phyloP scores from a whole-genome alignment of 1,139 yeast genomes.

The Zygoascus meyerae region DNA sequence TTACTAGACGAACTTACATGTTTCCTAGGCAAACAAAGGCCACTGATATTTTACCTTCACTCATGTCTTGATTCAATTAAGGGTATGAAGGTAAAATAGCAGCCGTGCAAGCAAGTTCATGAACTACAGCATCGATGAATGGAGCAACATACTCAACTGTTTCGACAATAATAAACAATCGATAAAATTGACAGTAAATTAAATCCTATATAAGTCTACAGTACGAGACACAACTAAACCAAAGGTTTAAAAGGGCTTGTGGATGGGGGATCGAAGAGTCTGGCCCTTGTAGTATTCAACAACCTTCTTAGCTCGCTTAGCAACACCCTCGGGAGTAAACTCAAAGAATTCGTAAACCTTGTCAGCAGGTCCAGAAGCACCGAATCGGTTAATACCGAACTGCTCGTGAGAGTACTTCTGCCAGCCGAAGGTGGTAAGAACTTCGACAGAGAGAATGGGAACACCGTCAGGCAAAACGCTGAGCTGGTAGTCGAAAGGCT shows the following conservation, averaged over 20 bases:
- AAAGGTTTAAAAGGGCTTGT: constrained; percentile 52
- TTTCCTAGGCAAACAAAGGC: constrained; percentile 84
- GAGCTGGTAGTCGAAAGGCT: constrained; percentile 70
- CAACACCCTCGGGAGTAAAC: constrained; percentile 92
- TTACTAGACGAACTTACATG: constrained; percentile 46
- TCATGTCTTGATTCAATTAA: constrained; percentile 1
- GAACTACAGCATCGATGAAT: neutral
- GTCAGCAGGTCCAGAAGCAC: constrained; percentile 91
- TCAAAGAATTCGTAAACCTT: constrained; percentile 81
- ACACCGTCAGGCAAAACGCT: constrained; percentile 91
- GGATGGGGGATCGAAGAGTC: constrained; percentile 67
- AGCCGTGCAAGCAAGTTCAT: neutral
- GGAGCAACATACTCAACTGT: neutral
- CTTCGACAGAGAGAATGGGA: constrained; percentile 93
- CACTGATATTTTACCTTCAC: constrained; percentile 17
- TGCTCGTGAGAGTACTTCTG: constrained; percentile 93
- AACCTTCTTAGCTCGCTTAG: constrained; percentile 77
- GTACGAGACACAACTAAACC: constrained; percentile 9
- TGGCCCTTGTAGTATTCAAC: constrained; percentile 79
- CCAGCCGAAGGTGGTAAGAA: constrained; percentile 91
- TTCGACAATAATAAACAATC: neutral
- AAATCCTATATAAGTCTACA: constrained; percentile 4
- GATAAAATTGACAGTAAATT: neutral
- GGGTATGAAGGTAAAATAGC: neutral
- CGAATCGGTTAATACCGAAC: constrained; percentile 92